Percentiles rank a stretch among this genome's conserved stretches.
Evolutionary conservation across 176 grass and related monocot species (phyloP).

Genomic region (Paspalum notatum): DNA sequence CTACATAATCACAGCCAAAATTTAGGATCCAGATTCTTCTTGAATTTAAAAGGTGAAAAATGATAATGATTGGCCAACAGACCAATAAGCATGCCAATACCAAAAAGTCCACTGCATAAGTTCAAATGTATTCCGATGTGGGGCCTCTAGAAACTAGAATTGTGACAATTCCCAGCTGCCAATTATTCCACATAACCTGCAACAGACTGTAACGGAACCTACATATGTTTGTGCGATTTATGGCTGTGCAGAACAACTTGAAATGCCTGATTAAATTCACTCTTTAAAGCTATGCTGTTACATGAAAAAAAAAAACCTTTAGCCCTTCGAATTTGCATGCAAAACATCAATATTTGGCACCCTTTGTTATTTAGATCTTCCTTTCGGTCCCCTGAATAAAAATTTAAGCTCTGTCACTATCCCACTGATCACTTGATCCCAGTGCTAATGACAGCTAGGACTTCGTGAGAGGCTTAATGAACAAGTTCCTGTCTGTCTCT

Average conservation of each 20-base stretch:
- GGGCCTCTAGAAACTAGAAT: background rate
- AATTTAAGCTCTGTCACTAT: background rate
- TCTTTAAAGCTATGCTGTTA: background rate
- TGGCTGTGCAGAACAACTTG: background rate
- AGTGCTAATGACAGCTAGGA: background rate
- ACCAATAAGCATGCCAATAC: background rate
- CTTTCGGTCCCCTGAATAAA: background rate
- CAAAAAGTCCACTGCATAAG: background rate
- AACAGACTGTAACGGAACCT: background rate
- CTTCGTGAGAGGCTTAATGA: background rate
- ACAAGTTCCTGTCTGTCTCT: background rate
- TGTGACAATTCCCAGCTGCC: background rate
- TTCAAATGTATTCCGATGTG: background rate
- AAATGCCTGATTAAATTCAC: background rate
- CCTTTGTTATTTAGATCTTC: background rate
- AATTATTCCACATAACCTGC: background rate
- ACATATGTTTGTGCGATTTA: background rate
- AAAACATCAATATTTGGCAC: background rate
- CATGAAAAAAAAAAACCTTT: background rate
- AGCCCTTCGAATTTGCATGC: background rate
- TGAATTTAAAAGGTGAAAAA: background rate
- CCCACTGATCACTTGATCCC: background rate
- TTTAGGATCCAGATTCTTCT: background rate
- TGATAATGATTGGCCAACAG: background rate
- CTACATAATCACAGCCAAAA: background rate